Evolutionary conservation across 1,284 basidiomycete genomes (phyloP), one percentile per base, ranked within the genome.

Genomic region (Cryptococcus sp.): DNA sequence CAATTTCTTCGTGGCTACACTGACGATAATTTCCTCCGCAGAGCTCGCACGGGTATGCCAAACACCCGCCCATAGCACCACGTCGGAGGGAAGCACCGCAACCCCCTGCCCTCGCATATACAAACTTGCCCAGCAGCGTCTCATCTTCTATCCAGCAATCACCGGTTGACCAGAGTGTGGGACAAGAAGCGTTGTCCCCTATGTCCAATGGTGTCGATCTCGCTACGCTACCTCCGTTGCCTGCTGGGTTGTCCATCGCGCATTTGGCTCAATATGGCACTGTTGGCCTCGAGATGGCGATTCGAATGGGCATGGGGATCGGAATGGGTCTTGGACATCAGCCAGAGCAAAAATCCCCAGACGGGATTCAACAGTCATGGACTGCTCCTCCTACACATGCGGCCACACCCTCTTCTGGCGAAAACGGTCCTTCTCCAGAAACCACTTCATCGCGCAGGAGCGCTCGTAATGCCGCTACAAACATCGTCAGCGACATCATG

Each of bases 291-390:
- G 77, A 79, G 45, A 75, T 79, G 74, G 79, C 79, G 8, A 78
- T 80, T 39, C 62, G 79, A n/a, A 72, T 80, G 66, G 79, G 79
- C 0, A 79, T 80, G 76, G 73, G 75, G 4, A 75, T 80, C 22
- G 79, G 76, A 3, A 77, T 80, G 75, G 70, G 67, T 8, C 40
- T 74, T 35, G 68, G 67, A 13, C 67, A 69, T 47, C 67, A 68
- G 39, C 44, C 39, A 17, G 23, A 31, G 8, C 57, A 61, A 42
- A 53, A 59, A 39, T 23, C 27, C 25, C 22, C 47, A 55, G 31
- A 19, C 19, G 23, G n/a, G 7, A 42, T 45, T 27, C 55, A 23
- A 19, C 47, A 44, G 39, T 20, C 27, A 19, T 22, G 20, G 47
- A 31, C 39, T 16, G 22, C 27, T 31, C 10, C 19, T 10, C 27